Conservation (phyloP, 768 basidiomycete genomes). For the Gyrodon lividus region DNA sequence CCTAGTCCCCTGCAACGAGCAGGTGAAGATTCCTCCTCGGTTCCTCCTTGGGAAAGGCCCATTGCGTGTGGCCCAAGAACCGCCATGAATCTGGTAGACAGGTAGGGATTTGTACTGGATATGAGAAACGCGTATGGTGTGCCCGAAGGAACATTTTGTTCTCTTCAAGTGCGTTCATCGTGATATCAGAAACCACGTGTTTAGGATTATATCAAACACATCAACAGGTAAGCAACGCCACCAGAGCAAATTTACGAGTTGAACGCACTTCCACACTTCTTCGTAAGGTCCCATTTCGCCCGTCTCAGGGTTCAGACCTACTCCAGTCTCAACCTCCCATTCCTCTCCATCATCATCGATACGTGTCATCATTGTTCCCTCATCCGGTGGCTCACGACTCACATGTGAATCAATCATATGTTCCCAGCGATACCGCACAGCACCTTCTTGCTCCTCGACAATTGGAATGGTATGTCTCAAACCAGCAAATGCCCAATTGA, state of each 20-base stretch:
- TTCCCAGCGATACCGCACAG: slow-evolving; percentile 15
- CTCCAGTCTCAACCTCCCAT: slow-evolving; percentile 15
- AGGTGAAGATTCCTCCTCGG: background rate
- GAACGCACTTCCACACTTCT: slow-evolving; percentile 21
- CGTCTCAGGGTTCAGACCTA: slow-evolving; percentile 12
- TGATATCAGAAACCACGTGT: too few species aligned
- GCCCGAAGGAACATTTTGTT: slow-evolving; percentile 5
- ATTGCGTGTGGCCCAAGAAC: slow-evolving; percentile 18
- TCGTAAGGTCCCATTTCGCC: slow-evolving; percentile 16
- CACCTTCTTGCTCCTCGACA: background rate
- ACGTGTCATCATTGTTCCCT: slow-evolving; percentile 11
- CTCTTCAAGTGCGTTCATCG: background rate
- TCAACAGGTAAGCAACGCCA: background rate
- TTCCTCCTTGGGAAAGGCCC: slow-evolving; percentile 9
- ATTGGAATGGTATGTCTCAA: slow-evolving; percentile 8
- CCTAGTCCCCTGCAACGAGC: background rate
- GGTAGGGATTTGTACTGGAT: slow-evolving; percentile 4
- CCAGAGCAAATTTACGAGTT: background rate
- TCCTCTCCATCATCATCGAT: slow-evolving; percentile 6
- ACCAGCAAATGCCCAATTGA: slow-evolving; percentile 18
- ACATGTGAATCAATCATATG: slow-evolving; percentile 18
- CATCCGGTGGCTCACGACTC: slow-evolving; percentile 8
- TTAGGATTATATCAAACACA: background rate
- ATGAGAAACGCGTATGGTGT: slow-evolving; percentile 18
- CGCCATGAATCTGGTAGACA: slow-evolving; percentile 19